These are phyloP conservation scores for Xylaria acuta DNA, from an alignment of 495 filamentous ascomycete species.

Conservation along the genomic window DNA sequence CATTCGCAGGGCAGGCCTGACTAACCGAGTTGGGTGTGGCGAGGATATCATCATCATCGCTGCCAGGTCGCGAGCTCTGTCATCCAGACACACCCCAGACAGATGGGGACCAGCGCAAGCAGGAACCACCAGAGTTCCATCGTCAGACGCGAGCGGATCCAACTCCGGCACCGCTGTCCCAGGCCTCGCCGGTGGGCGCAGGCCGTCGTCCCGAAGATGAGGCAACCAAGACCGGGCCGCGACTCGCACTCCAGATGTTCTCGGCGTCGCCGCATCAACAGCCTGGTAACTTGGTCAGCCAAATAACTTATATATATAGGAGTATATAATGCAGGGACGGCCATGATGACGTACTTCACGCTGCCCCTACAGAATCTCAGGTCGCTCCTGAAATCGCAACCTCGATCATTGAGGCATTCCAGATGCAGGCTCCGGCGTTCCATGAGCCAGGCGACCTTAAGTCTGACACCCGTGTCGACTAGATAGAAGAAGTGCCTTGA, in stretches of 20 bases:
- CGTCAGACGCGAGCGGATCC: constrained; percentile 43
- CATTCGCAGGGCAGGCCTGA: not conserved
- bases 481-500: constrained; percentile 66
- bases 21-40: constrained; percentile 3
- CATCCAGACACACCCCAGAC: constrained; percentile 39
- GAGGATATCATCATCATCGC: not conserved
- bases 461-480: constrained; percentile 67
- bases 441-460: constrained; percentile 73
- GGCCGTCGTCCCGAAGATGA: constrained; percentile 55
- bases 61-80: constrained; percentile 28
- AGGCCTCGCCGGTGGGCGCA: constrained; percentile 48
- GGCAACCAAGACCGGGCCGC: constrained; percentile 57
- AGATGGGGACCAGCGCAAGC: constrained; percentile 38
- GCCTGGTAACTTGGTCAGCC: constrained; percentile 33
- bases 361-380: constrained; percentile 59
- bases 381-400: constrained; percentile 60
- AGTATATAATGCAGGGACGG: not conserved
- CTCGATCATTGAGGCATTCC: constrained; percentile 55
- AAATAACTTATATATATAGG: not conserved
- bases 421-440: constrained; percentile 60
- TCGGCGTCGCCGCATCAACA: constrained; percentile 59
- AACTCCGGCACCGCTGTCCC: constrained; percentile 41
- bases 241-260: constrained; percentile 62
- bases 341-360: constrained; percentile 48
- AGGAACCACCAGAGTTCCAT: constrained; percentile 46